Base-by-base conservation (phyloP, 805 yeast species). In the Saturnispora sanitii region DNA sequence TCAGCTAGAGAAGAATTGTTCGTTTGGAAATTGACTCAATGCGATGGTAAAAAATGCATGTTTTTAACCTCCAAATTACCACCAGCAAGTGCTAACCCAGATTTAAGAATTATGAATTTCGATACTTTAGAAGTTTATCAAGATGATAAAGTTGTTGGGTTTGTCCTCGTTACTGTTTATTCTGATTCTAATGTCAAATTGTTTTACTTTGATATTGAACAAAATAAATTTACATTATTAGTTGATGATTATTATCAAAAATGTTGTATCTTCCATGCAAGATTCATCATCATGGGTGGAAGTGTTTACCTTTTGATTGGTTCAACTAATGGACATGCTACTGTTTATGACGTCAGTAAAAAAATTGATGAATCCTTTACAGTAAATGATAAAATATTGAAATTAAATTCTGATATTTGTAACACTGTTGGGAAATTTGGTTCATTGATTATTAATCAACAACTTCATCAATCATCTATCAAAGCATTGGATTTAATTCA, bases 1-100 rank as follows among this genome's bases (percentile, higher is more conserved):
- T 82, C 88, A 18, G 94, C 95, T 0, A 74, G 92, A 53, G 98
- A 92, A 57, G 98, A 92, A 60, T 71, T 92, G 34, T 72, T 73
- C 47, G 61, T 85, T 6, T 92, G 98, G 98, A 71, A 71, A 43
- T 58, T 65, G 27, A 58, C 61, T 4, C 46, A 56, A 8, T 38
- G 42, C 25, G 38, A 38, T 13, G 41, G 45, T 9, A 50, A 56
- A 4, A 45, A 56, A 7, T 66, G 70, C 22, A 68, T 81, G 20
- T 54, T 54, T 0, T 67, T 77, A 30, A 62, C 61, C 35, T 71
- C 79, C 4, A 60, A 73, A 1, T 61, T 88, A 22, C 75, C 73
- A 3, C 75, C 85, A 1, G 55, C 57, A 7, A 58, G 68, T 8
- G 67, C 67, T 12, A 73, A 75, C 42, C 94, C 95, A 0, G 97